Base-by-base conservation (phyloP, 73 alveolate species). In the Tetrahymena malaccensis region DNA sequence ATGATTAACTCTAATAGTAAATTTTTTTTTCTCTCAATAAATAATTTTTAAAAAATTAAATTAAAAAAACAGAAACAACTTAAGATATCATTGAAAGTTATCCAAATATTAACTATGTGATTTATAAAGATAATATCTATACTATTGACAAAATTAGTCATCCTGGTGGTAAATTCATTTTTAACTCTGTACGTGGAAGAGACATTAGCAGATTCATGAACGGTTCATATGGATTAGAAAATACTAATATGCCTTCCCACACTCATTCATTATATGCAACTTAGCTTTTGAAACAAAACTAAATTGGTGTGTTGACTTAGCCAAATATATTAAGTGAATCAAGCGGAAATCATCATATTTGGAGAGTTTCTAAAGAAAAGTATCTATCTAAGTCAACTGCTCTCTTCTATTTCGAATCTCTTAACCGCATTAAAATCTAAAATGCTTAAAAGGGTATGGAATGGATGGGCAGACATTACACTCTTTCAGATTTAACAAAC, bases 151-250 rank as follows among this genome's bases (percentile, higher is more conserved):
- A 70, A 31, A 70, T 70, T 31, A 70, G 89, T 70, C 98, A 97
- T 50, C 98, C 98, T 34, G 98, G 98, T 5, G 96, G 96, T 8
- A 85, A 94, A 57, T 97, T 97, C 96, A 95, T 95, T 34, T 85
- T 97, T 19, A 93, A 96, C 27, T 57, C 85, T 10, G 95, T 84
- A 44, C 94, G 70, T 31, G 98, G 98, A 25, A 97, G 94, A 70
- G 98, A 97, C 9, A 84, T 97, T 38, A 70, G 96, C 57, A 97
- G 96, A 44, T 97, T 93, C 58, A 58, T 97, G 85, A 94, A 85
- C 56, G 98, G 98, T 11, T 96, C 97, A 15, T 97, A 97, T 44
- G 31, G 93, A 0, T 19, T 97, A 84, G 98, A 96, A 50, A 38
- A 35, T 13, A 27, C 94, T 38, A 85, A 85, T 12, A 85, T 85